These are phyloP conservation scores for Ascosphaera pollenicola DNA, from an alignment of 2,329 filamentous ascomycete species.

Conservation along the genomic window DNA sequence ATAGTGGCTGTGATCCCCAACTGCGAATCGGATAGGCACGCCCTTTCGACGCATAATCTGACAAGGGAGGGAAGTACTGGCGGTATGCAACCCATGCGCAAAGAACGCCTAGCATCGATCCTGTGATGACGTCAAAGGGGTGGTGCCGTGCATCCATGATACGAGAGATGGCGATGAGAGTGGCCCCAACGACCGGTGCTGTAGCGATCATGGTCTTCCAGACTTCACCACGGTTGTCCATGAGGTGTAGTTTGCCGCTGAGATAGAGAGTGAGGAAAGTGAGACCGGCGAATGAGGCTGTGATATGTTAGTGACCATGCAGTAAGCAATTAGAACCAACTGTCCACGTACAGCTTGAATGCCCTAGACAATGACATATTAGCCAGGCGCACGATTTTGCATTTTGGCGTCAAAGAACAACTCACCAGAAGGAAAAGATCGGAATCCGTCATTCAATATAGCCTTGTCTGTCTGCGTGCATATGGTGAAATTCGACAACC, in stretches of 20 bases:
- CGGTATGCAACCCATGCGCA: slow-evolving; percentile 31
- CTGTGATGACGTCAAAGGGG: slow-evolving; percentile 37
- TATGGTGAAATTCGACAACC: slow-evolving; percentile 25
- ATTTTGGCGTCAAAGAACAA: slow-evolving; percentile 2
- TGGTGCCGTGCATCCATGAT: slow-evolving; percentile 42
- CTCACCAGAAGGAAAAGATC: slow-evolving; percentile 33
- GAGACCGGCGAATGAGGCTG: slow-evolving; percentile 35
- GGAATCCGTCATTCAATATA: slow-evolving; percentile 35
- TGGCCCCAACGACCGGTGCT: slow-evolving; percentile 30
- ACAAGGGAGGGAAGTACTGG: slow-evolving; percentile 36
- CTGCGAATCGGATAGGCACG: slow-evolving; percentile 35
- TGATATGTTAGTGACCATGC: slow-evolving; percentile 4
- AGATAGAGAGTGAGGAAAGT: slow-evolving; percentile 38
- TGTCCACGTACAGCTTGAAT: slow-evolving; percentile 27
- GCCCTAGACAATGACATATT: slow-evolving; percentile 11
- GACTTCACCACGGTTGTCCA: slow-evolving; percentile 37
- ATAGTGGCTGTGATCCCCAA: slow-evolving; percentile 28
- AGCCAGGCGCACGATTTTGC: slow-evolving; percentile 1
- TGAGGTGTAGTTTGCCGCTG: slow-evolving; percentile 34
- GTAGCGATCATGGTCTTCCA: slow-evolving; percentile 35
- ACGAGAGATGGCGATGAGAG: slow-evolving; percentile 31
- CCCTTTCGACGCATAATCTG: slow-evolving; percentile 33
- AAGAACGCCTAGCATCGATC: slow-evolving; percentile 29
- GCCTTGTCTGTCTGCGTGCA: slow-evolving; percentile 28
- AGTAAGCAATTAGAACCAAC: neutral